phyloP scores from a whole-genome alignment of 2,329 filamentous ascomycete genomes.

The Scedosporium apiospermum region DNA sequence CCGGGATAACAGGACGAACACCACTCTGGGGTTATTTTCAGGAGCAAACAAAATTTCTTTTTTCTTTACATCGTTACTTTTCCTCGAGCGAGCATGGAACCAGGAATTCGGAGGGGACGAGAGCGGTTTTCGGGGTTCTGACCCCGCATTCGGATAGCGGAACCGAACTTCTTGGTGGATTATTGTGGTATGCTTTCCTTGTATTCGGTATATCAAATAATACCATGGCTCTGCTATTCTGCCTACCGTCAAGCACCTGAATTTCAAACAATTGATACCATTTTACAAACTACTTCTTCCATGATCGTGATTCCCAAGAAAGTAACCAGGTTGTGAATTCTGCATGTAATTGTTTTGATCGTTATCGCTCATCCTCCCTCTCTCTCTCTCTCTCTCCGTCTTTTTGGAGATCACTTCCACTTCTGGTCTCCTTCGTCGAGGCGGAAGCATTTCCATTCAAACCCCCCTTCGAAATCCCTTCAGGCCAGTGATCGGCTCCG shows the following conservation, averaged over 20 bases:
- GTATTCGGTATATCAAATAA: neutral
- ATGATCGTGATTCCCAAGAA: neutral
- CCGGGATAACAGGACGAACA: neutral
- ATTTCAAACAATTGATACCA: neutral
- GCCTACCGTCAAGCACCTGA: neutral
- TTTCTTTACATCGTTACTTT: neutral
- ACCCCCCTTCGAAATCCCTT: neutral
- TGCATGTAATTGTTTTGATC: no score
- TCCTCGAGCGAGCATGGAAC: neutral
- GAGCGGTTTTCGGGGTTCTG: neutral
- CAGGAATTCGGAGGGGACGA: neutral
- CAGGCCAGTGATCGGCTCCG: neutral
- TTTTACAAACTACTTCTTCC: neutral
- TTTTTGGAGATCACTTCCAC: neutral
- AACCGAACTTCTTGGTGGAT: neutral
- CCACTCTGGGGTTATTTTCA: slow-evolving; percentile 3
- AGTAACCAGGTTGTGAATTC: no score
- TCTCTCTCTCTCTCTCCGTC: no score
- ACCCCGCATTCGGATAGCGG: slow-evolving; percentile 3
- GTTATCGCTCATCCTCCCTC: no score
- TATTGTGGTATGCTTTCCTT: neutral
- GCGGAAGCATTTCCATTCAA: neutral
- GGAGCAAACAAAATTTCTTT: neutral
- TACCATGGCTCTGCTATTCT: neutral
- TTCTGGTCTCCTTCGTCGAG: neutral